Evolutionary conservation across 2,329 filamentous ascomycete genomes (phyloP).

Genomic region (Colletotrichum siamense): DNA sequence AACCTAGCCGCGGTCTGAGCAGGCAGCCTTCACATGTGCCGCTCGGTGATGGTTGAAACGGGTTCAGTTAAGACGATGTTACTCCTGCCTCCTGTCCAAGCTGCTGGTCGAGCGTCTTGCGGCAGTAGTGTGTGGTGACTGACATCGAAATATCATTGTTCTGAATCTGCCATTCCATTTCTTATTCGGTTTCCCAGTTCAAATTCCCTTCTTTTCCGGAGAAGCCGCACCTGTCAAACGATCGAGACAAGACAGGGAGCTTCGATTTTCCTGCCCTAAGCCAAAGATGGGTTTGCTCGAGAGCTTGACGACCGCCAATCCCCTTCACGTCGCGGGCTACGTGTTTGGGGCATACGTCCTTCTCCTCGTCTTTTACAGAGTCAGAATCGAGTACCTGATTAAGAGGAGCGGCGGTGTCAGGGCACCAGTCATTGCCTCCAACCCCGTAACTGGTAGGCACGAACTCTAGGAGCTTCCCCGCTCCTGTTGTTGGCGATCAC

Average conservation of each 20-base stretch:
- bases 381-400: constrained; percentile 3
- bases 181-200: not conserved
- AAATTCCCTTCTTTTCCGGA: not conserved
- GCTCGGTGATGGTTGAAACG: constrained; percentile 14
- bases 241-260: not conserved
- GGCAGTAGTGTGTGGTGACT: not conserved
- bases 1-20: constrained; percentile 15
- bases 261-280: not conserved
- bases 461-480: not conserved
- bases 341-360: not conserved
- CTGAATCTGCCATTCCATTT: not conserved
- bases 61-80: constrained; percentile 15
- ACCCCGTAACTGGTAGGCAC: constrained; percentile 19
- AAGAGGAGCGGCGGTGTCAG: constrained; percentile 15
- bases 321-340: constrained; percentile 4
- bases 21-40: constrained; percentile 13
- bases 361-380: constrained; percentile 6
- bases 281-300: constrained; percentile 12
- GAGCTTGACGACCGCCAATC: not conserved
- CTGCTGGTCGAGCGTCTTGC: not conserved
- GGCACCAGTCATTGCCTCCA: constrained; percentile 20
- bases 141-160: not conserved
- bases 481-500: not conserved
- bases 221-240: not conserved
- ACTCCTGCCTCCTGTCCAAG: not conserved